Percentiles rank a stretch among this genome's conserved stretches.
These are phyloP conservation scores for Fusarium sp. DNA, from an alignment of 2,329 filamentous ascomycete species.

Conservation along the genomic window DNA sequence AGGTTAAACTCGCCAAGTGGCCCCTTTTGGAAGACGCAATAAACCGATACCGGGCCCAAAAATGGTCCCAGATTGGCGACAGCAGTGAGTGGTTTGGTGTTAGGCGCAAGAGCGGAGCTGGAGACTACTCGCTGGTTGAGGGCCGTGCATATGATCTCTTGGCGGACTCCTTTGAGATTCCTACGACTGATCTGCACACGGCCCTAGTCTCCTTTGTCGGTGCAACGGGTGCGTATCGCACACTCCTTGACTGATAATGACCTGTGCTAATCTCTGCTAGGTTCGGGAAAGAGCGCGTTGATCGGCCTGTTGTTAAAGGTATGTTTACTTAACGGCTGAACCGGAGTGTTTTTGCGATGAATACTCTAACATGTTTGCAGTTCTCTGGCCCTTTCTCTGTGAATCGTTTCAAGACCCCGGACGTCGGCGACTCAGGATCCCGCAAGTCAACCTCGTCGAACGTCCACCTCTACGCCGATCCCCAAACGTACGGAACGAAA, in stretches of 20 bases:
- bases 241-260: too few relatives aligned
- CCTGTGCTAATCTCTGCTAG: too few relatives aligned
- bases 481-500: rapidly evolving
- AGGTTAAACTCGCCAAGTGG: neutral
- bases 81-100: neutral
- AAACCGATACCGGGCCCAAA: neutral
- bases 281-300: too few relatives aligned
- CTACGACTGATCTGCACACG: neutral
- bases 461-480: neutral
- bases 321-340: too few relatives aligned
- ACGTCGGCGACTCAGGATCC: neutral
- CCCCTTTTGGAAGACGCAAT: neutral
- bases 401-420: neutral
- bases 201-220: neutral
- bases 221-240: neutral
- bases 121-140: neutral
- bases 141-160: neutral
- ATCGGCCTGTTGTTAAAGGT: too few relatives aligned
- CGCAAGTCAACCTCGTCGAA: neutral
- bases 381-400: rapidly evolving
- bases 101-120: neutral
- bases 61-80: neutral
- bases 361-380: too few relatives aligned
- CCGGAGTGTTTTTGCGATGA: too few relatives aligned
- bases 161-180: rapidly evolving